Evolutionary conservation across 495 filamentous ascomycete genomes (phyloP), one percentile per base, ranked within the genome.

Genomic region (Neurospora sp.): DNA sequence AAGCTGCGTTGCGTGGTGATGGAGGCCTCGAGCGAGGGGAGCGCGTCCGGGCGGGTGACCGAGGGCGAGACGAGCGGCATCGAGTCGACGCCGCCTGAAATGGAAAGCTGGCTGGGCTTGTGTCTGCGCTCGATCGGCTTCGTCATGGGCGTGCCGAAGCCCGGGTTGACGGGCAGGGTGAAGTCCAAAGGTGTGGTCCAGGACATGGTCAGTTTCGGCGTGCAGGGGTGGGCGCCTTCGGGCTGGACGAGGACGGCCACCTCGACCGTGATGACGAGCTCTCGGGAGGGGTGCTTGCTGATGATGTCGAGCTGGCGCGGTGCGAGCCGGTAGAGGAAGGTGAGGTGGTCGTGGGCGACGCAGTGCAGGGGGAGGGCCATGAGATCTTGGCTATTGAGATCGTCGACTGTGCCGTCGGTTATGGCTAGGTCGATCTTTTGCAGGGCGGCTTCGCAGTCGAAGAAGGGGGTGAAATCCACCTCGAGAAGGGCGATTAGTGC

Each of bases 131-230:
- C 85, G 81, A 94, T 84, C 83, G 90, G 80, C 82, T 84, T 79
- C 40, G 79, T 81, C 21, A 82, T 81, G 71, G 86, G 84, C 71
- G 85, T 70, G 69, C 87, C 86, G 77, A 88, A 87, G 59, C 85
- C 82, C 8, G 87, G 84, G 76, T 88, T 88, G 69, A 86, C 82
- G 8, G 92, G 88, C 70, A 90, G 85, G 2, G 92, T 93, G 78
- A 97, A 96, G 78, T 97, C 94, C 43, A 97, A 87, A 40, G 88
- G 88, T 17, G 93, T 92, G 45, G 85, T 89, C 95, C 94, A 97
- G 45, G 89, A 84, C 88, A 97, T 94, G 45, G 84, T 81, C 70
- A 98, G 89, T 34, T 84, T 84, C 10, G 94, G 93, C n/a, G 86
- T 84, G 78, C 92, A 97, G 28, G 86, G 82, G 24, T 89, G 81